Conservation (phyloP, 805 yeast genomes). For the Millerozyma acaciae region DNA sequence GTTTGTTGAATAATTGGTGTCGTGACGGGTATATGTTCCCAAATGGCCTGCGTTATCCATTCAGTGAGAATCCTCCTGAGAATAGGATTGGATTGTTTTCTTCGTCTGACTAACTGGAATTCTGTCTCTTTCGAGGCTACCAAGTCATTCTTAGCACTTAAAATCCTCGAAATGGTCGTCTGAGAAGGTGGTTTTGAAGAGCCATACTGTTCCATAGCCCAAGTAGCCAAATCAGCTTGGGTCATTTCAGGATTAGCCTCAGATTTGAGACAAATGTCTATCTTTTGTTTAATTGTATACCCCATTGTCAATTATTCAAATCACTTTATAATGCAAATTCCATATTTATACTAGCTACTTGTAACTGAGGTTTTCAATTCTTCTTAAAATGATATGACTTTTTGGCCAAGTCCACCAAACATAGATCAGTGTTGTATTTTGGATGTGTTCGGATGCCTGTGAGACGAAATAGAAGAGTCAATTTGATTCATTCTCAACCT, state of each 20-base stretch:
- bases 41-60: conserved; percentile 64
- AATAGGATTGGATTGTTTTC: conserved; percentile 53
- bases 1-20: conserved; percentile 62
- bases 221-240: conserved; percentile 57
- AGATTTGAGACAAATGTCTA: conserved; percentile 63
- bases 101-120: conserved; percentile 46
- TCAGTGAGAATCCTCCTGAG: conserved; percentile 59
- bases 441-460: too few species aligned
- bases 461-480: too few species aligned
- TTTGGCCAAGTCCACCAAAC: too few species aligned
- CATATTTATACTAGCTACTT: too few species aligned
- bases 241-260: conserved; percentile 69
- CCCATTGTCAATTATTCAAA: conserved; percentile 37
- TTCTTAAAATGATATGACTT: too few species aligned
- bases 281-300: conserved; percentile 57
- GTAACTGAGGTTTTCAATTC: too few species aligned
- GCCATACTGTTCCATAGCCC: conserved; percentile 58
- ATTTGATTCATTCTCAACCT: too few species aligned
- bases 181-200: conserved; percentile 57
- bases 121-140: conserved; percentile 49
- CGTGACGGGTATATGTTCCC: conserved; percentile 65
- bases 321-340: too few species aligned
- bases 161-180: conserved; percentile 60
- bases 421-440: too few species aligned
- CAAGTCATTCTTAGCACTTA: conserved; percentile 53